Percentiles rank a stretch among this genome's conserved stretches.
Evolutionary conservation across 1,139 yeast genomes (phyloP).

Genomic region (Scheffersomyces insectosa): DNA sequence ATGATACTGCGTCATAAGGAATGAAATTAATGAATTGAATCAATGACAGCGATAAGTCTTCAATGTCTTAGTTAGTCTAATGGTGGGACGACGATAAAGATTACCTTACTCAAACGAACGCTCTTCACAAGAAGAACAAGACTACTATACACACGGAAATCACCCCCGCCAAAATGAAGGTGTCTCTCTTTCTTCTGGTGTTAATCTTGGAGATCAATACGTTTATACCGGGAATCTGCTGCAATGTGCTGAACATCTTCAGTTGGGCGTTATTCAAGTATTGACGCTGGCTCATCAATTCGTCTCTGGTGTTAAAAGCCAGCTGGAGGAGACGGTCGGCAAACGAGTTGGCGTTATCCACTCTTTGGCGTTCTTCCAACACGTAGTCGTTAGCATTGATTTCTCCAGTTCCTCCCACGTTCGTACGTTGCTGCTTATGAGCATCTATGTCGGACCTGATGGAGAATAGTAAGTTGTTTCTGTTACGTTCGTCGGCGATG

Average conservation of each 20-base stretch:
- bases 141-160: constrained; percentile 73
- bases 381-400: constrained; percentile 60
- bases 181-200: constrained; percentile 85
- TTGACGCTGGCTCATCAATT: constrained; percentile 69
- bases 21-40: too few relatives aligned
- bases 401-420: constrained; percentile 34
- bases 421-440: constrained; percentile 43
- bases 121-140: constrained; percentile 46
- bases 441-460: constrained; percentile 77
- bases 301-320: constrained; percentile 89
- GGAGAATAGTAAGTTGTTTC: constrained; percentile 68
- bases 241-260: constrained; percentile 60
- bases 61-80: too few relatives aligned
- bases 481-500: constrained; percentile 72
- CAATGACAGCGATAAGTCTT: too few relatives aligned
- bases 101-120: too few relatives aligned
- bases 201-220: constrained; percentile 77
- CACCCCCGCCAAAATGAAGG: constrained; percentile 75
- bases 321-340: constrained; percentile 80
- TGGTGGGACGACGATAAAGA: too few relatives aligned
- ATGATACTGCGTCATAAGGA: too few relatives aligned
- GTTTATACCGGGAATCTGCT: constrained; percentile 79
- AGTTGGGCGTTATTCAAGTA: constrained; percentile 65
- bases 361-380: constrained; percentile 72
- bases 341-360: constrained; percentile 69